phyloP scores from a whole-genome alignment of 169 alveolate genomes.

The Hammondia hammondi region DNA sequence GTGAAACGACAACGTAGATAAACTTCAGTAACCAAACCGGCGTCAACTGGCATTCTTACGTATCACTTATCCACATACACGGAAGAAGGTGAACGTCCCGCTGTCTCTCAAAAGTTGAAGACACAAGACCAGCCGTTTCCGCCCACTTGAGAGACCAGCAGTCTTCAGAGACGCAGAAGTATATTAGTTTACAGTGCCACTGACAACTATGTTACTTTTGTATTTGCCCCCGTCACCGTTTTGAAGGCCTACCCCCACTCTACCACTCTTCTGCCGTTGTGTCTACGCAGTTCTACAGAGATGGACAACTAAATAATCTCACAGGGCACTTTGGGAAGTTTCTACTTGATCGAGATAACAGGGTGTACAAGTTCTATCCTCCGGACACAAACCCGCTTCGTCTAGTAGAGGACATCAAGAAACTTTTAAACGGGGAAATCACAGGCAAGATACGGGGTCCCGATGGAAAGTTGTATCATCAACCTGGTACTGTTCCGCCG shows the following conservation, averaged over 20 bases:
- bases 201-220: too few species aligned
- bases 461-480: neutral
- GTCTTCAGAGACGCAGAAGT: too few species aligned
- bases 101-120: too few species aligned
- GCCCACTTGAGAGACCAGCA: too few species aligned
- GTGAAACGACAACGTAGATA: too few species aligned
- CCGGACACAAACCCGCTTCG: neutral
- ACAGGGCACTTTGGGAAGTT: slow-evolving; percentile 51
- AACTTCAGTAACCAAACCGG: too few species aligned
- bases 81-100: too few species aligned
- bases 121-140: neutral
- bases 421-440: slow-evolving; percentile 23
- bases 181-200: too few species aligned
- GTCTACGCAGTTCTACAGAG: slow-evolving; percentile 6
- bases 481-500: neutral
- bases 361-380: slow-evolving; percentile 16
- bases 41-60: too few species aligned
- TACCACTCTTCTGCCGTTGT: neutral
- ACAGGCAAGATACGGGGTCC: slow-evolving; percentile 7
- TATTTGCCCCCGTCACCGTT: too few species aligned
- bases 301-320: neutral
- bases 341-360: slow-evolving; percentile 33
- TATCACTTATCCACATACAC: too few species aligned
- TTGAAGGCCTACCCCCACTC: too few species aligned
- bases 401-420: neutral